These are phyloP conservation scores for Neoscytalidium dimidiatum DNA, from an alignment of 2,329 filamentous ascomycete species.

Conservation along the genomic window DNA sequence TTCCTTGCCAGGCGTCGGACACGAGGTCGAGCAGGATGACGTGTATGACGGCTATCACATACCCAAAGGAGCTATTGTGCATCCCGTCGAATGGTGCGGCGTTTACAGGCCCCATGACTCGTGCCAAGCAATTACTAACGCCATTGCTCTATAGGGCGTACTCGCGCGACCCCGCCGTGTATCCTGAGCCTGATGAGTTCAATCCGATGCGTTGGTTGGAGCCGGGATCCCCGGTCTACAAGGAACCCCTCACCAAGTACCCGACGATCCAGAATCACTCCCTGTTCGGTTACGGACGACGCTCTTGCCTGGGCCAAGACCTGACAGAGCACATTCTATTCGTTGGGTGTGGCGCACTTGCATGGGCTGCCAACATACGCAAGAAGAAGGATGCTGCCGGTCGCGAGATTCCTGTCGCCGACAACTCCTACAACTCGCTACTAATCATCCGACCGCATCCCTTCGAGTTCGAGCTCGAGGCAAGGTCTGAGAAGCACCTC, in stretches of 20 bases:
- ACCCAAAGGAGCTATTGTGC: conserved; percentile 3
- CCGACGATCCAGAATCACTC: conserved; percentile 22
- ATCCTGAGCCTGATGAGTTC: conserved; percentile 33
- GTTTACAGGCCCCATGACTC: too few species aligned
- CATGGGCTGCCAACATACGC: conserved; percentile 22
- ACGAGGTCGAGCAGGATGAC: conserved; percentile 11
- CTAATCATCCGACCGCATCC: conserved; percentile 15
- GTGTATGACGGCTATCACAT: conserved; percentile 20
- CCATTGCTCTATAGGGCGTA: neutral
- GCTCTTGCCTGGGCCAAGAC: conserved; percentile 41
- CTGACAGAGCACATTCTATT: conserved; percentile 22
- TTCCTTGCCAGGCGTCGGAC: neutral
- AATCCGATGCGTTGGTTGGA: conserved; percentile 54
- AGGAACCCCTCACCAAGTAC: conserved; percentile 21
- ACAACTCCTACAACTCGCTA: conserved; percentile 6
- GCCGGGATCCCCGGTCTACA: conserved; percentile 22
- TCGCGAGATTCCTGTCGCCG: neutral
- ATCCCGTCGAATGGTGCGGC: conserved; percentile 12
- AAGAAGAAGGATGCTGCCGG: conserved; percentile 19
- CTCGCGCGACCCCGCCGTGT: conserved; percentile 22
- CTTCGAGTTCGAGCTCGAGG: conserved; percentile 14
- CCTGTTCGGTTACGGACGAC: conserved; percentile 52
- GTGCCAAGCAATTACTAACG: too few species aligned
- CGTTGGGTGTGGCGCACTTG: conserved; percentile 21
- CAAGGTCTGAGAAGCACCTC: neutral